Evolutionary conservation across 176 grass and related monocot genomes (phyloP), one percentile per base, ranked within the genome.

Genomic region (Areca catechu): DNA sequence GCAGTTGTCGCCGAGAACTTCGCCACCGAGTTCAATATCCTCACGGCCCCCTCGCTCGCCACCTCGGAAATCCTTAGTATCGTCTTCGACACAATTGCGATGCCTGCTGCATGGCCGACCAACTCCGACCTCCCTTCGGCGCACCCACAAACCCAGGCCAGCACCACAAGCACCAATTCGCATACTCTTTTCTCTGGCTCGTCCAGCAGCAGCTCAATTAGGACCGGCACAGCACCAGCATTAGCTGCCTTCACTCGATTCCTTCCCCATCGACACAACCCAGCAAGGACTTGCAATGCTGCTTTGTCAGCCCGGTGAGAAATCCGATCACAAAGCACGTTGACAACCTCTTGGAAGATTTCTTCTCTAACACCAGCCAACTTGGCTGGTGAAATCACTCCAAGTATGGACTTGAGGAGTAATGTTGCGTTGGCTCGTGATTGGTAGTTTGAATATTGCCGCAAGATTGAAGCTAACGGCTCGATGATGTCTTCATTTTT

Each of bases 31-130:
- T 24, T 20, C 48, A 65, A 48, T 18, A 50, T 21, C 20, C 62
- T 65, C 48, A 65, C 48, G 5, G 48, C 62, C 48, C 22, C 50
- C 62, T 65, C 62, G 47, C 62, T 65, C 47, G 62, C 62, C 48
- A 24, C 9, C 47, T 51, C 20, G 3, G 48, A 51, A 2, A 64
- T 14, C 48, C 48, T 20, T 19, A 64, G 48, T 16, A 51, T 23
- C 48, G 24, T 65, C 62, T 51, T 65, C 14, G 48, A 47, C 21
- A 65, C 47, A 14, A 47, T 16, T 19, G 62, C 20, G 14, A 65
- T 10, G 22, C 62, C 62, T 1, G 62, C 62, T 19, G 62, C 15
- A 23, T 65, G 62, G 19, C 18, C 62, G 14, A 65, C 20, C 22
- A 65, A 22, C 62, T 16, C 43, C 22, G 21, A 43, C 1, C 62